Evolutionary conservation across 2,329 filamentous ascomycete species (phyloP), one percentile per base, ranked within the genome.

Genomic region (Zasmidium citrigriseum): DNA sequence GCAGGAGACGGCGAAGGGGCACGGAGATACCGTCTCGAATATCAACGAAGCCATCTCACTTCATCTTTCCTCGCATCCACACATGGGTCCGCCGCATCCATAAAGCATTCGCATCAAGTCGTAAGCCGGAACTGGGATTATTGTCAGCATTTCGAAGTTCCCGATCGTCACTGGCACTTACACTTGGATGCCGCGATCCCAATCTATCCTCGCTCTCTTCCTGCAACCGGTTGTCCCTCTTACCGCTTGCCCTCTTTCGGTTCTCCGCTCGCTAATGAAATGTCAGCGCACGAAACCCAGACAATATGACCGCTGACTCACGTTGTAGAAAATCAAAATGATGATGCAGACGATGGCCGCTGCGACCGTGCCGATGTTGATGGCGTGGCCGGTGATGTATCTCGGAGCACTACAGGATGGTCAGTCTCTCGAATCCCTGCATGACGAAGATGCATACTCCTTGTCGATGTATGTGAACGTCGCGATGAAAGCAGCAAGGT

Each of bases 381-480:
- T 75, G 2, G 75, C 70, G 61, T 79, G 75, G 1, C 76, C 76
- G 0, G 72, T 69, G 3, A 62, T 67, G 52, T 77, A 78, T 23
- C 71, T 58, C 2, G 75, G 75, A 68, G 72, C 73, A 66, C 54
- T 56, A 16, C 9, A 1, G n/a, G 4, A 21, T 23, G 5, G 38
- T 56, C 24, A 51, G 54, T 25, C 18, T 21, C 14, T n/a, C 44
- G 2, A 16, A 22, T 9, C 18, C 29, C 38, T n/a, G 16, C 10
- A 5, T 5, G 23, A 12, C 5, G 12, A 20, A 22, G 27, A 25
- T 22, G n/a, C 47, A 12, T 51, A 56, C 54, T 79, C 76, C 57
- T 71, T 65, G 12, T 67, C 63, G 4, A 80, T 69, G 59, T 78
- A 78, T 23, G 75, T 77, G 54, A 78, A 78, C 0, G 77, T 76